These are phyloP conservation scores for Neurospora hispaniola DNA, from an alignment of 495 filamentous ascomycete genomes.

Conservation along the genomic window DNA sequence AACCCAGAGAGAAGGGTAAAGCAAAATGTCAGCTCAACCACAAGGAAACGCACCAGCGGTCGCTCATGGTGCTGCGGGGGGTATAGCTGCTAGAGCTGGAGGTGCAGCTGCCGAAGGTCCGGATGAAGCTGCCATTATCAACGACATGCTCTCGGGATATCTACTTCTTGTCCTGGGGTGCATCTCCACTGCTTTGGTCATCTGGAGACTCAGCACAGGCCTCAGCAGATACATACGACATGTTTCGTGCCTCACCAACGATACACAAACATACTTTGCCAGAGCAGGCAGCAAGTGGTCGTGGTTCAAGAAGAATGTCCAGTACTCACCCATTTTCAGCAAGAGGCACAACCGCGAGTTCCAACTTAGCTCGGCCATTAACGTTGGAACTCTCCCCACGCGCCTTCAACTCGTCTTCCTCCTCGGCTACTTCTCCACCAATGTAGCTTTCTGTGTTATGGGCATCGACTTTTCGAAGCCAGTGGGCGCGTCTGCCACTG, in stretches of 20 bases:
- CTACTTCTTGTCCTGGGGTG: constrained; percentile 36
- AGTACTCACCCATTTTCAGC: constrained; percentile 70
- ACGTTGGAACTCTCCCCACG: constrained; percentile 81
- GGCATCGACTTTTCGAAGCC: constrained; percentile 53
- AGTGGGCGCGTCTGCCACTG: constrained; percentile 23
- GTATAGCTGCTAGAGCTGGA: neutral
- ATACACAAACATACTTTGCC: constrained; percentile 47
- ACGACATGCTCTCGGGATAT: constrained; percentile 36
- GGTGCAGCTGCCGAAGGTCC: constrained; percentile 12
- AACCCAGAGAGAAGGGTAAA: neutral
- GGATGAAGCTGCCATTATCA: constrained; percentile 22
- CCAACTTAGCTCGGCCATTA: constrained; percentile 74
- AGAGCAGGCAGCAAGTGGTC: constrained; percentile 41
- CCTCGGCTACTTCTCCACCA: constrained; percentile 57
- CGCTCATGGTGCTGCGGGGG: constrained; percentile 1
- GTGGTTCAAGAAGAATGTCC: constrained; percentile 67
- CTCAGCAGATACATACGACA: constrained; percentile 63
- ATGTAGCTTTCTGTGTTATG: constrained; percentile 70
- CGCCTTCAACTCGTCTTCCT: constrained; percentile 75
- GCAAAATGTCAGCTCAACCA: neutral
- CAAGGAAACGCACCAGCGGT: constrained; percentile 1
- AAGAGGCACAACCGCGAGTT: constrained; percentile 86
- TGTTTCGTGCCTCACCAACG: constrained; percentile 58
- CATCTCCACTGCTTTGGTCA: constrained; percentile 28
- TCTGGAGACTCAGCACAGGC: constrained; percentile 41